Evolutionary conservation across 2,329 filamentous ascomycete genomes (phyloP).

Genomic region (Coniochaeta sp.): DNA sequence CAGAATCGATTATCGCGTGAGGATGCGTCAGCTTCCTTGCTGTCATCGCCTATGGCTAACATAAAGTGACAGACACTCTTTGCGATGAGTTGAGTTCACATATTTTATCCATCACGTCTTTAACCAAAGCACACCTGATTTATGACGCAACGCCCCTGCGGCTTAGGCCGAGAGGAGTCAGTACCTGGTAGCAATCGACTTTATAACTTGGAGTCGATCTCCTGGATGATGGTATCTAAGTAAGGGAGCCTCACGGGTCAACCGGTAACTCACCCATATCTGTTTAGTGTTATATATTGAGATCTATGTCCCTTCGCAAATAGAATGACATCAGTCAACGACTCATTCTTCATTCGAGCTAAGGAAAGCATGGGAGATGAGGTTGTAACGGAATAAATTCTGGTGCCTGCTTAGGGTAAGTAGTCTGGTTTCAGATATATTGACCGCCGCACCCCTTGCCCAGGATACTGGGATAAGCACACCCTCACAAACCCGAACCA

Average conservation of each 20-base stretch:
- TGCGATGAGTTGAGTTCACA: too few relatives aligned
- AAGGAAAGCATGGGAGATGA: background rate
- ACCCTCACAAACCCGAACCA: background rate
- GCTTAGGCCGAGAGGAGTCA: too few relatives aligned
- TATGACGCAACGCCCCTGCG: too few relatives aligned
- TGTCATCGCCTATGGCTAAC: too few relatives aligned
- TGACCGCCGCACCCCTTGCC: background rate
- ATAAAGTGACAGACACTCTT: too few relatives aligned
- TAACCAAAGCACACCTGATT: too few relatives aligned
- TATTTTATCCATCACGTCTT: too few relatives aligned
- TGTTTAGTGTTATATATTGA: background rate
- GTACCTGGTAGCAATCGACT: background rate
- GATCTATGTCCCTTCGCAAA: background rate
- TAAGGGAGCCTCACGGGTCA: background rate
- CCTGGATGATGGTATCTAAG: too few relatives aligned
- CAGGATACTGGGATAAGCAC: background rate
- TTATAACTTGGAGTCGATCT: background rate
- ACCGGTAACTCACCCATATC: background rate
- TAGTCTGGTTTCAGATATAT: background rate
- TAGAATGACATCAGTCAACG: background rate
- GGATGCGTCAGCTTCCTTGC: too few relatives aligned
- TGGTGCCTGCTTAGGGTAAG: background rate
- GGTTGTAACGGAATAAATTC: background rate
- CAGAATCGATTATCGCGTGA: too few relatives aligned
- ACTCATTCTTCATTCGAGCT: background rate